Base-by-base conservation (phyloP, 129 eudicot genomes). In the Heracleum sosnowskyi region DNA sequence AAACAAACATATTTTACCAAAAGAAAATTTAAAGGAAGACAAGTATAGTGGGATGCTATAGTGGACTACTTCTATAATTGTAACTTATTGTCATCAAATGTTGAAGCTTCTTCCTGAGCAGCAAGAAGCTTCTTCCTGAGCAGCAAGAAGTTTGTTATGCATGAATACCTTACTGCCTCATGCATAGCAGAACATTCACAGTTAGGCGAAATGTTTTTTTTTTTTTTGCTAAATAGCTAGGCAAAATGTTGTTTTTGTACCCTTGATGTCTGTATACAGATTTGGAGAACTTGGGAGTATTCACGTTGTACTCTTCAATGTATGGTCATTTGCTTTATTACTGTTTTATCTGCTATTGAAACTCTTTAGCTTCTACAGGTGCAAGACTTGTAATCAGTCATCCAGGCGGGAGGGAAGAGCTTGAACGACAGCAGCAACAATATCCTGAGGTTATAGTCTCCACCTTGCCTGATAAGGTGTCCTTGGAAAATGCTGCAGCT, bases 351-450 rank as follows among this genome's bases (percentile, higher is more conserved):
- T 42, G 29, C 3, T 74, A 33, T 24, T 45, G 41, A 76, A 35
- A 31, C 15, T 62, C 47, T 73, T 37, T 47, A 72, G 41, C 42
- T 36, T 76, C 28, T 69, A 42, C 85, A 91, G 98, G 97, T 76
- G 96, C 92, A 79, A 88, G 96, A 88, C 74, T 95, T 11, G 91
- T 95, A 84, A 91, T 95, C 40, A 90, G 98, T 81, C 92, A 92
- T 89, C 94, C 88, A 35, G 87, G 85, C 84, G 99, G 97, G 33
- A 92, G 94, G 78, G 86, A 81, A 77, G 84, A 29, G 82, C 85
- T 85, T 40, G 89, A 88, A 87, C 83, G 86, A 80, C 95, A 95
- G 82, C 69, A 75, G 74, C 72, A 77, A 62, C 89, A 87, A 75
- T 76, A 87, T 82, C 89, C 88, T 36, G 95, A 92, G 79, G 86